A percentile compares a stretch with the other conserved stretches of the same genome.
Evolutionary conservation across 164 flowering plant species (phyloP).

Genomic region (Pachysandra terminalis): DNA sequence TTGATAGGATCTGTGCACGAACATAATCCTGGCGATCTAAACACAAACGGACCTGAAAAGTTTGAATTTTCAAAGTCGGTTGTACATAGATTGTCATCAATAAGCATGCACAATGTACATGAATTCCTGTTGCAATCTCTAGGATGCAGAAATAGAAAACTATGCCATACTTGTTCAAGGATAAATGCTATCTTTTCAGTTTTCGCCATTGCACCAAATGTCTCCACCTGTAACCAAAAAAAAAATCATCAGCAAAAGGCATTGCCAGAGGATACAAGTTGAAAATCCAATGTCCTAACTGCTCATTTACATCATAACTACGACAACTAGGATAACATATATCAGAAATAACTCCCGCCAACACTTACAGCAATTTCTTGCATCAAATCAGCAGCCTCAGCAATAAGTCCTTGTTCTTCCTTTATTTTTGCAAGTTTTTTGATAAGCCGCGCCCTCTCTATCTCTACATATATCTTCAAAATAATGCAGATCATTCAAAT

Average conservation of each 20-base stretch:
- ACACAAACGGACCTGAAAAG: constrained; percentile 60
- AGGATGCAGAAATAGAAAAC: neutral
- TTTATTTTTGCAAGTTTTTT: constrained; percentile 73
- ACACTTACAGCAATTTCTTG: constrained; percentile 73
- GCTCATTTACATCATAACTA: too few species aligned
- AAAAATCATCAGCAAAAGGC: constrained; percentile 1
- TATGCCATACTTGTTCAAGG: constrained; percentile 61
- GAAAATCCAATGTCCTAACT: too few species aligned
- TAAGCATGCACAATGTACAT: neutral
- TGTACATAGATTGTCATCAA: neutral
- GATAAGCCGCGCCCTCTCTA: constrained; percentile 63
- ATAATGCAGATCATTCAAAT: neutral
- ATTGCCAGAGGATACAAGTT: neutral
- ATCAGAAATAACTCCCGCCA: neutral
- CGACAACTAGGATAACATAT: too few species aligned
- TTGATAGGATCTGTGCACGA: constrained; percentile 71
- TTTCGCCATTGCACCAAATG: constrained; percentile 87
- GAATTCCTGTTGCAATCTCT: neutral
- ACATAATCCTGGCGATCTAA: constrained; percentile 73
- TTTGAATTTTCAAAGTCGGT: neutral
- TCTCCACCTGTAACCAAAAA: constrained; percentile 65
- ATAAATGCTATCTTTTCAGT: constrained; percentile 82
- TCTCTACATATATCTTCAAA: constrained; percentile 69
- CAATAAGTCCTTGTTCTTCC: constrained; percentile 67
- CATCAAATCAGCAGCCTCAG: constrained; percentile 87